phyloP scores from a whole-genome alignment of 352 stramenopile species.

The Phytophthora megakarya region DNA sequence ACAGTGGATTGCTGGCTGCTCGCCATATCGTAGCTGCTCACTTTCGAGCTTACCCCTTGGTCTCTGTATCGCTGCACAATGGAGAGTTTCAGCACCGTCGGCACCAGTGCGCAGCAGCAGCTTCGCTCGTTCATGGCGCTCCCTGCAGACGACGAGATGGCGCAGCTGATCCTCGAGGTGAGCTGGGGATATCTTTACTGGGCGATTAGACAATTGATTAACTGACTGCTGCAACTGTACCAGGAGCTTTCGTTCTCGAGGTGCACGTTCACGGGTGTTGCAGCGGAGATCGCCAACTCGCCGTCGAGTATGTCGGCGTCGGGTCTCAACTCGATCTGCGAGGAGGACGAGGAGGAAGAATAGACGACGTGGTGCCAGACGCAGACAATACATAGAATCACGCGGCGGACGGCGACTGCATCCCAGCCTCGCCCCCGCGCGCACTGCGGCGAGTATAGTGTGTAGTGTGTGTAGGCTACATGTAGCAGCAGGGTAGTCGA shows the following conservation, averaged over 20 bases:
- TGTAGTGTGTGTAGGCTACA: slow-evolving; percentile 11
- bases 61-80: slow-evolving; percentile 25
- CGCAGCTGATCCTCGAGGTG: slow-evolving; percentile 79
- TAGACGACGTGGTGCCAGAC: slow-evolving; percentile 25
- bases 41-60: slow-evolving; percentile 19
- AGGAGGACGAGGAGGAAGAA: slow-evolving; percentile 56
- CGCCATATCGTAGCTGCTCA: slow-evolving; percentile 27
- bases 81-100: slow-evolving; percentile 37
- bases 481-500: slow-evolving; percentile 8
- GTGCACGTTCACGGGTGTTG: slow-evolving; percentile 61
- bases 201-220: not conserved
- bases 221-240: not conserved
- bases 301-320: slow-evolving; percentile 57
- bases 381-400: slow-evolving; percentile 24
- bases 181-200: slow-evolving; percentile 3
- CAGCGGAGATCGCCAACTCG: slow-evolving; percentile 65
- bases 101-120: slow-evolving; percentile 59
- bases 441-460: slow-evolving; percentile 11
- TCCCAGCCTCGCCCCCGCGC: not conserved
- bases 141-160: slow-evolving; percentile 71
- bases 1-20: slow-evolving; percentile 21
- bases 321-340: slow-evolving; percentile 72
- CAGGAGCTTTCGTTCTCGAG: slow-evolving; percentile 69
- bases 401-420: slow-evolving; percentile 12
- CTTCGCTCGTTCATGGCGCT: slow-evolving; percentile 78